Evolutionary conservation across 768 basidiomycete species (phyloP), one percentile per base, ranked within the genome.

Genomic region (Ramaria sp.): DNA sequence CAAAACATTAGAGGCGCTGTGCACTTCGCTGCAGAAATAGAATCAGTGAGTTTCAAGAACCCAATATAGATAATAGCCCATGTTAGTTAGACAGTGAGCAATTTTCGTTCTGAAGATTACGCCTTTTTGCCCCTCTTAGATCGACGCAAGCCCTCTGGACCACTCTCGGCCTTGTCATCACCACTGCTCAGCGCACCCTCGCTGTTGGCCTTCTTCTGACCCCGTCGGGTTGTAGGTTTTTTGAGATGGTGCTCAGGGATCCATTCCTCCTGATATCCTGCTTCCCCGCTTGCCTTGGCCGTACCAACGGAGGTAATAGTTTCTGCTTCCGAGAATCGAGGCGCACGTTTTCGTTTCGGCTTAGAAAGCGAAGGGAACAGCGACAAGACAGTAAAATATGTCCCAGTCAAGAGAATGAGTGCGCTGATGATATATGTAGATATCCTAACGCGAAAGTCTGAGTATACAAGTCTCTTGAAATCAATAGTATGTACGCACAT

Each of bases 161-260:
- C 39, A 27, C 54, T 54, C 51, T 59, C 58, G 3, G 53, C 58
- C 56, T 61, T 60, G 55, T 86, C 86, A 47, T 84, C 86, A 20
- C 79, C 87, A 57, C 81, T 82, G 61, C 72, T 79, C 20, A 73
- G 59, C 41, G 67, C 72, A 27, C 73, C 76, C 7, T 62, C 61
- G 5, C 27, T 27, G 31, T 38, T 52, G 39, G 69, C 70, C 65
- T 76, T 75, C 60, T 77, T 75, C 62, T 78, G 80, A 38, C 68
- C 64, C n/a, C 57, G 47, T 17, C 69, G 67, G 11, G 48, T 53
- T 67, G 80, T 88, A 33, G 70, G 57, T 68, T 87, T 86, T 73
- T 80, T 86, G 59, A 90, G 72, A 63, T 91, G 90, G 64, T 90
- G 87, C 62, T 86, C 86, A n/a, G 90, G 90, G 62, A 92, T 92